Percentiles rank a stretch among this genome's conserved stretches.
Conservation (phyloP, 495 filamentous ascomycete genomes). For the Talaromyces borbonicus region DNA sequence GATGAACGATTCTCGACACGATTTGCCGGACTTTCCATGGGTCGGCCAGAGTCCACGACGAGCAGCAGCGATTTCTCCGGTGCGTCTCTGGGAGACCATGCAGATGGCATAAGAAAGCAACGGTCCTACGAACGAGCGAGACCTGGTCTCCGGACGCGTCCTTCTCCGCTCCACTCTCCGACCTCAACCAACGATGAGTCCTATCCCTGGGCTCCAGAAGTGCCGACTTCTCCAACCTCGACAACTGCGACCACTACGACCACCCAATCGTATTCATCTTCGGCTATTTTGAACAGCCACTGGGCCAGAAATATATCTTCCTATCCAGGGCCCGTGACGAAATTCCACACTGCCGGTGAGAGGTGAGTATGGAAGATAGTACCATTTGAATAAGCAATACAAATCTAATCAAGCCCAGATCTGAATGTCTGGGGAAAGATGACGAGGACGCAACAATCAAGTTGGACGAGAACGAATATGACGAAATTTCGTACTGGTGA, state of each 20-base stretch:
- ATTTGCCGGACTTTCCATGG: constrained; percentile 27
- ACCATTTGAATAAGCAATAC: background rate
- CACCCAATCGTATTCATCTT: constrained; percentile 21
- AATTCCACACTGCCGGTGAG: constrained; percentile 27
- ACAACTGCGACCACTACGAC: constrained; percentile 28
- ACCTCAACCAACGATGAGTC: constrained; percentile 21
- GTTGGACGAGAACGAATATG: constrained; percentile 28
- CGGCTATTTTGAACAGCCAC: constrained; percentile 28
- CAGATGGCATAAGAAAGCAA: constrained; percentile 16
- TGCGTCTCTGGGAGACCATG: constrained; percentile 22
- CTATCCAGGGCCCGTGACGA: constrained; percentile 26
- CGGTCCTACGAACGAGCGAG: constrained; percentile 33
- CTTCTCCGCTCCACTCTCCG: constrained; percentile 20
- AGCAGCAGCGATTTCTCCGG: constrained; percentile 21
- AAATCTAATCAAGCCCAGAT: constrained; percentile 26
- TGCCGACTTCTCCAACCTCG: constrained; percentile 32
- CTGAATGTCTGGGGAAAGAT: constrained; percentile 37
- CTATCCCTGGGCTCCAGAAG: constrained; percentile 28
- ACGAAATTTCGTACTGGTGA: constrained; percentile 37
- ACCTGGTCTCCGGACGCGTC: constrained; percentile 23
- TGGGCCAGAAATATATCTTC: constrained; percentile 45
- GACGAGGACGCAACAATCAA: constrained; percentile 26
- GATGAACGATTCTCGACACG: constrained; percentile 25
- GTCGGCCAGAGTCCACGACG: constrained; percentile 19
- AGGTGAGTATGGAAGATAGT: constrained; percentile 22